phyloP scores from a whole-genome alignment of 352 stramenopile species.

The Globisporangium lucens region DNA sequence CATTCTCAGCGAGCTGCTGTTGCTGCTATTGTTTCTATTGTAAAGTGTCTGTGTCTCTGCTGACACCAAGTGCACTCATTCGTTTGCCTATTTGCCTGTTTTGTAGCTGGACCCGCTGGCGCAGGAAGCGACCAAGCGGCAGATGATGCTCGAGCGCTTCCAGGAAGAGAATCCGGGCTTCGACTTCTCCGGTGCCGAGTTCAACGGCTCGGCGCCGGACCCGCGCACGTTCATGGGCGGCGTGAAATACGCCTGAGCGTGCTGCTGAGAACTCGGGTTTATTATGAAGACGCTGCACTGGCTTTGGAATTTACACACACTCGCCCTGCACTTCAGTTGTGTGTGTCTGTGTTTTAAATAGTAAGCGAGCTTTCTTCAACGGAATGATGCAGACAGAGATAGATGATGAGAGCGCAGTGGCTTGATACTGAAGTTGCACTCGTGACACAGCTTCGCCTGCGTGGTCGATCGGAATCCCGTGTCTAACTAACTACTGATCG shows the following conservation, averaged over 20 bases:
- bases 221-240: slow-evolving; percentile 97
- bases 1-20: too few species aligned
- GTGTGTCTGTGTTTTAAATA: too few species aligned
- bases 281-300: not conserved
- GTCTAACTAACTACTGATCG: too few species aligned
- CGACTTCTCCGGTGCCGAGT: slow-evolving; percentile 97
- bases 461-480: too few species aligned
- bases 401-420: too few species aligned
- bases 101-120: slow-evolving; percentile 86
- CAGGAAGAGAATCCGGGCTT: slow-evolving; percentile 98
- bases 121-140: slow-evolving; percentile 92
- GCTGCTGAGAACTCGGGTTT: not conserved
- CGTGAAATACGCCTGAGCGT: slow-evolving; percentile 76
- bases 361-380: too few species aligned
- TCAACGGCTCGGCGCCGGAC: slow-evolving; percentile 95
- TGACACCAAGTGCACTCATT: not conserved
- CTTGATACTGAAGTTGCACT: too few species aligned
- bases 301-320: too few species aligned
- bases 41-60: not conserved
- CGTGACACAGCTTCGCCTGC: too few species aligned
- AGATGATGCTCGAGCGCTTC: slow-evolving; percentile 98
- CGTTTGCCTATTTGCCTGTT: not conserved
- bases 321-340: too few species aligned
- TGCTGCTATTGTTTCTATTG: not conserved
- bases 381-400: too few species aligned